A percentile compares a stretch with the other conserved stretches of the same genome.
phyloP scores from a whole-genome alignment of 352 stramenopile genomes.

The Phytophthora sojae region DNA sequence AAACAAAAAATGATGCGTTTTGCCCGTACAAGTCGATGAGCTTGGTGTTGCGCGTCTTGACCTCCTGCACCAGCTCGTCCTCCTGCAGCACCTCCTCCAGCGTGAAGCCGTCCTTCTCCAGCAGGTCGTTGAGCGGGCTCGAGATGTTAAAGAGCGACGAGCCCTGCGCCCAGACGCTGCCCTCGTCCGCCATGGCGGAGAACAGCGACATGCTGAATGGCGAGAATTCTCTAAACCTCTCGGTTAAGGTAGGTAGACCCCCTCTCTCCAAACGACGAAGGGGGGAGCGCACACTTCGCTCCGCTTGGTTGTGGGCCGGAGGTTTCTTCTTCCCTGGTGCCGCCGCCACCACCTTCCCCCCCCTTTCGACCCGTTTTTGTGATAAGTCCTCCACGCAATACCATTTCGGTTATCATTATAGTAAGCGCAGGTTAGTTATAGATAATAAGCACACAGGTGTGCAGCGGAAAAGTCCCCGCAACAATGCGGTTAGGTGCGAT shows the following conservation, averaged over 20 bases:
- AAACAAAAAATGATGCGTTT: background rate
- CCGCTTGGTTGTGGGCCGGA: constrained; percentile 29
- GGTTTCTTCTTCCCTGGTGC: constrained; percentile 46
- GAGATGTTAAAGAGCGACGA: constrained; percentile 91
- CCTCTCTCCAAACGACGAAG: background rate
- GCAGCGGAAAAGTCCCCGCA: constrained; percentile 20
- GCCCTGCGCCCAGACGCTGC: constrained; percentile 84
- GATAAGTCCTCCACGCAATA: too few species aligned
- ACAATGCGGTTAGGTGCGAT: constrained; percentile 18
- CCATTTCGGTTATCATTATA: background rate
- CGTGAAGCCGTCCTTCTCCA: constrained; percentile 94
- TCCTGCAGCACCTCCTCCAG: constrained; percentile 95
- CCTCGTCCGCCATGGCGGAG: constrained; percentile 80
- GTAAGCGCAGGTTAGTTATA: background rate
- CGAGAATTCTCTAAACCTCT: constrained; percentile 7
- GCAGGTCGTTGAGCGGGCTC: constrained; percentile 95
- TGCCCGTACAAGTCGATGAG: constrained; percentile 93
- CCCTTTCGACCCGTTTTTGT: constrained; percentile 37
- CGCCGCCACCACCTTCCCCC: constrained; percentile 28
- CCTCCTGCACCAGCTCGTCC: constrained; percentile 98
- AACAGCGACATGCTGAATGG: constrained; percentile 77
- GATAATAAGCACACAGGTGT: constrained; percentile 11
- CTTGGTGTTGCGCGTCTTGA: constrained; percentile 95
- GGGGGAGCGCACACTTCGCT: constrained; percentile 17
- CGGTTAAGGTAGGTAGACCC: background rate